Conservation (phyloP, 2,329 filamentous ascomycete species). For the Xylaria sp. region DNA sequence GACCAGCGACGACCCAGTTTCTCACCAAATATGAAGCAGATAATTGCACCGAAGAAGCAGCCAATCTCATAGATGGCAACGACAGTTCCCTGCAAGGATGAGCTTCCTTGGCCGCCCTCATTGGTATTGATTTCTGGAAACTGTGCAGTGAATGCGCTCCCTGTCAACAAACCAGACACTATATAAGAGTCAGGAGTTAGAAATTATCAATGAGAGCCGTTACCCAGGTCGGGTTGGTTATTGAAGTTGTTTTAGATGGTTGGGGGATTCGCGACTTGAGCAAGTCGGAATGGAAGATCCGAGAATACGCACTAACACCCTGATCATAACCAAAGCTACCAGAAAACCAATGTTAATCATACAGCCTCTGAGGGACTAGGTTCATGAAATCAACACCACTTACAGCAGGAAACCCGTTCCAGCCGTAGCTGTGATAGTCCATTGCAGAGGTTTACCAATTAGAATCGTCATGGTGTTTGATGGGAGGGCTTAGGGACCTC, state of each 20-base stretch:
- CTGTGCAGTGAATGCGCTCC: conserved; percentile 19
- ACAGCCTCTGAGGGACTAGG: background rate
- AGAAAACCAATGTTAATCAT: background rate
- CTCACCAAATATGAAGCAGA: conserved; percentile 50
- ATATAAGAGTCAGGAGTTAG: background rate
- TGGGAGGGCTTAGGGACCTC: background rate
- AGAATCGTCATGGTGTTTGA: conserved; percentile 14
- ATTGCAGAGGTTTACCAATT: conserved; percentile 24
- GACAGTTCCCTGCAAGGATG: conserved; percentile 54
- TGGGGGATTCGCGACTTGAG: background rate
- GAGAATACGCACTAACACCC: conserved; percentile 14
- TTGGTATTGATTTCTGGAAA: conserved; percentile 24
- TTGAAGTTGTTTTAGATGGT: background rate
- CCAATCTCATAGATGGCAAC: conserved; percentile 69
- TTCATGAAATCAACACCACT: background rate
- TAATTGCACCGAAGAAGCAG: conserved; percentile 64
- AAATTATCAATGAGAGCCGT: background rate
- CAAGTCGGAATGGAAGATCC: background rate
- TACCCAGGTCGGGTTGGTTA: too few relatives aligned
- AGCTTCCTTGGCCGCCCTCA: conserved; percentile 8
- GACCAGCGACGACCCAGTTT: conserved; percentile 49
- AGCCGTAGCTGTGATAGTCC: conserved; percentile 28
- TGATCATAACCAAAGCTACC: conserved; percentile 20
- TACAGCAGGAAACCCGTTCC: conserved; percentile 28
- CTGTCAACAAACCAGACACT: conserved; percentile 21